Conservation (phyloP, 1,284 basidiomycete genomes). For the Melampsora americana region DNA sequence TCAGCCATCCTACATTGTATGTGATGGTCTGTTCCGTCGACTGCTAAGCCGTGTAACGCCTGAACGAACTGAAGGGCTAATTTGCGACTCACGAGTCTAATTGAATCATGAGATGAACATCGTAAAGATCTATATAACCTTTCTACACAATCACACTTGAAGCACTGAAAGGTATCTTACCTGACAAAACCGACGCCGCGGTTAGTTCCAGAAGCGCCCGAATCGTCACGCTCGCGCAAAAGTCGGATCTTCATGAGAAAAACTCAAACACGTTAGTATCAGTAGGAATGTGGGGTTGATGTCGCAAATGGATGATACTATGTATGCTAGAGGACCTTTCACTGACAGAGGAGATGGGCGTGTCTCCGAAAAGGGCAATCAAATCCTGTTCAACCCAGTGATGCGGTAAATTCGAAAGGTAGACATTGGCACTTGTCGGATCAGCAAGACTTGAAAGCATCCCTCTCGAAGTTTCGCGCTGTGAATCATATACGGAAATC, state of each 20-base stretch:
- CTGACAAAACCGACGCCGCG: slow-evolving; percentile 37
- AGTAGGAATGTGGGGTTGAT: background rate
- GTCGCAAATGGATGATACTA: too few relatives aligned
- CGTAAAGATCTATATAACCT: background rate
- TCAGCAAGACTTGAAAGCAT: slow-evolving; percentile 32
- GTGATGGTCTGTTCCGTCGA: slow-evolving; percentile 2
- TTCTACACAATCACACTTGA: background rate
- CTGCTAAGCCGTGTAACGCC: slow-evolving; percentile 18
- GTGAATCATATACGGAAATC: background rate
- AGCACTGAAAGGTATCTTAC: background rate
- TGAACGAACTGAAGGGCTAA: slow-evolving; percentile 32
- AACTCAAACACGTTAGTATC: background rate
- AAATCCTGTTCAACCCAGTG: slow-evolving; percentile 30
- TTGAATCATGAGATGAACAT: background rate
- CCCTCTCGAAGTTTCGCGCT: slow-evolving; percentile 33
- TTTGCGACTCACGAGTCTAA: slow-evolving; percentile 9
- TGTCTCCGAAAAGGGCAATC: slow-evolving; percentile 22
- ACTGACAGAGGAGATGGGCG: slow-evolving; percentile 17
- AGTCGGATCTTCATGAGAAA: slow-evolving; percentile 11
- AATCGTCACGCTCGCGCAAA: slow-evolving; percentile 21
- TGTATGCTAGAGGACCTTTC: background rate
- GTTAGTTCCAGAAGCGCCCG: slow-evolving; percentile 10
- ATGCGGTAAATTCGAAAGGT: slow-evolving; percentile 29
- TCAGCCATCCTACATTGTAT: slow-evolving; percentile 41
- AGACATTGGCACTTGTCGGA: slow-evolving; percentile 28